Base-by-base conservation (phyloP, 2,329 filamentous ascomycete genomes). In the Venturia carpophila region DNA sequence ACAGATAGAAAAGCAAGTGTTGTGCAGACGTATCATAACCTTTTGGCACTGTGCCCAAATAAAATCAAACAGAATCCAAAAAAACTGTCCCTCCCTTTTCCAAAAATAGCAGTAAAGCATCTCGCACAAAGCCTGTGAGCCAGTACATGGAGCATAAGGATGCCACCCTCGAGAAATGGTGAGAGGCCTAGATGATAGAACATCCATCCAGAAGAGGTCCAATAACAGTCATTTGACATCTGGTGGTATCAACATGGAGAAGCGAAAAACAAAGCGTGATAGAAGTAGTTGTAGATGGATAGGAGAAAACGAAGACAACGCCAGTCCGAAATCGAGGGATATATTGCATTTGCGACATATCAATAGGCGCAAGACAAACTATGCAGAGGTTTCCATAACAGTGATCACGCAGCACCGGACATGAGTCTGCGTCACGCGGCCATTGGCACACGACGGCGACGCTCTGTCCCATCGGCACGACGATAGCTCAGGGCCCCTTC, bases 401-500 rank as follows among this genome's bases (percentile, higher is more conserved):
- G 21, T 21, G 9, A 27, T 3, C 3, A 52, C 21, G 21, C 11
- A 3, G 27, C 21, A 52, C 15, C 21, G 11, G 10, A 52, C 21
- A 52, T 15, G 11, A 27, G 47, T 27, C 15, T 15, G 21, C 21
- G 37, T 58, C 30, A 58, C 19, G 30, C 52, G 10, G 27, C 30
- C 52, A 58, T 58, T 37, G 63, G 63, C 6, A 64, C 34, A 42
- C 47, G 63, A 58, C 63, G 63, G 6, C 63, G 63, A 56, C 63
- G 45, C 37, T 56, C 63, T 30, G 75, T 77, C 64, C 79, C 79
- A 67, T 80, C 78, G 49, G 79, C 79, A 45, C 79, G 75, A 52
- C 78, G 74, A 68, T 81, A 81, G 67, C 73, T 76, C 78, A 80
- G 79, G 63, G 75, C 71, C 65, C 71, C 67, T 65, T 77, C 76